These are phyloP conservation scores for Stylonectria norvegica DNA, from an alignment of 2,329 filamentous ascomycete genomes.

Conservation along the genomic window DNA sequence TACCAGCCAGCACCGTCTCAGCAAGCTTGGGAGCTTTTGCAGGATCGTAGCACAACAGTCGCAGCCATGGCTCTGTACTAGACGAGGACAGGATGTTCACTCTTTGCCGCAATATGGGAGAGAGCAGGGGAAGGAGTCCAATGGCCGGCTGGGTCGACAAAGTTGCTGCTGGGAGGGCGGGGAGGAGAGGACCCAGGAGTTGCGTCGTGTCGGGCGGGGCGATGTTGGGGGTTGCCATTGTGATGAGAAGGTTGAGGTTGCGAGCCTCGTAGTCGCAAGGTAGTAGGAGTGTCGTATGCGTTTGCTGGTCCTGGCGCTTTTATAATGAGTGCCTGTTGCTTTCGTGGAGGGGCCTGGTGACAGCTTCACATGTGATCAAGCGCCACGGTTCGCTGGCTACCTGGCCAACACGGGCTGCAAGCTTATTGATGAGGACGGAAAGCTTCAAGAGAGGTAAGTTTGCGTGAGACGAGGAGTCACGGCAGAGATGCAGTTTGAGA, in stretches of 20 bases:
- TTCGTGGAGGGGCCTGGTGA: no score
- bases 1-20: slow-evolving; percentile 58
- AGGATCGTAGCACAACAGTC: slow-evolving; percentile 66
- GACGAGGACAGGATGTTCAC: slow-evolving; percentile 61
- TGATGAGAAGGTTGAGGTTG: slow-evolving; percentile 5
- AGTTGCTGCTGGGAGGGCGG: slow-evolving; percentile 57
- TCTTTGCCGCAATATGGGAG: slow-evolving; percentile 63
- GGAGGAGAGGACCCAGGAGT: slow-evolving; percentile 55
- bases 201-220: slow-evolving; percentile 43
- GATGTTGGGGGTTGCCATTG: slow-evolving; percentile 33
- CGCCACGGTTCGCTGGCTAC: no score
- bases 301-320: no score
- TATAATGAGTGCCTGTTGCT: no score
- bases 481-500: no score
- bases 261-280: background rate
- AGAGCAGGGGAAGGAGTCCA: slow-evolving; percentile 56
- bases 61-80: slow-evolving; percentile 66
- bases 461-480: no score
- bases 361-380: slow-evolving; percentile 18
- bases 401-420: slow-evolving; percentile 12
- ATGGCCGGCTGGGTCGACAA: slow-evolving; percentile 55
- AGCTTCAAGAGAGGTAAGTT: background rate
- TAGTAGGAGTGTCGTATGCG: no score
- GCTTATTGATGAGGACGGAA: slow-evolving; percentile 1
- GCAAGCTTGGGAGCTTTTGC: slow-evolving; percentile 55